Conservation (phyloP, 139 green algal genomes). For the Chlamydomonas schloesseri region DNA sequence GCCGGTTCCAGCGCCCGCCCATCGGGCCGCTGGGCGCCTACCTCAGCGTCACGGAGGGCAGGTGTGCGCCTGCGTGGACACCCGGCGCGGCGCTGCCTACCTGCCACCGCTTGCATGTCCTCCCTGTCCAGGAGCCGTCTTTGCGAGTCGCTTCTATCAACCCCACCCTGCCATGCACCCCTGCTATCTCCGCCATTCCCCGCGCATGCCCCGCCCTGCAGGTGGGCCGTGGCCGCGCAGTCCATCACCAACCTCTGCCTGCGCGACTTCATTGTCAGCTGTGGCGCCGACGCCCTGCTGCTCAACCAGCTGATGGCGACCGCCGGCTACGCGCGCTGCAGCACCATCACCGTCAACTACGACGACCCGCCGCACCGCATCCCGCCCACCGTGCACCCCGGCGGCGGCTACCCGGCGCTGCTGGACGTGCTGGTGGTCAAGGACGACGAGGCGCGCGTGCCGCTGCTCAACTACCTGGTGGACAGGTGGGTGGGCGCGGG, state of each 20-base stretch:
- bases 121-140: too few relatives aligned
- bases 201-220: too few relatives aligned
- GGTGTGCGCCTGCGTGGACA: too few relatives aligned
- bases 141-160: too few relatives aligned
- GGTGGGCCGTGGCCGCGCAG: too few relatives aligned
- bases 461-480: constrained; percentile 55
- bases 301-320: background rate
- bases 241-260: background rate
- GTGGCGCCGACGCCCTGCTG: constrained; percentile 29
- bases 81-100: too few relatives aligned
- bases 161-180: background rate
- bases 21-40: constrained; percentile 61
- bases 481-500: constrained; percentile 49
- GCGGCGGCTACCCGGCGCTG: constrained; percentile 22
- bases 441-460: background rate
- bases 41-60: constrained; percentile 41
- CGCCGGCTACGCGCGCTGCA: background rate
- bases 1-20: constrained; percentile 39
- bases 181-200: too few relatives aligned
- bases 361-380: constrained; percentile 32
- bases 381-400: background rate
- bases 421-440: constrained; percentile 42
- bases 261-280: constrained; percentile 45
- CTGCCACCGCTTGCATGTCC: too few relatives aligned
- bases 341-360: constrained; percentile 24